Evolutionary conservation across 768 basidiomycete species (phyloP).

Genomic region (Suillus variegatus): DNA sequence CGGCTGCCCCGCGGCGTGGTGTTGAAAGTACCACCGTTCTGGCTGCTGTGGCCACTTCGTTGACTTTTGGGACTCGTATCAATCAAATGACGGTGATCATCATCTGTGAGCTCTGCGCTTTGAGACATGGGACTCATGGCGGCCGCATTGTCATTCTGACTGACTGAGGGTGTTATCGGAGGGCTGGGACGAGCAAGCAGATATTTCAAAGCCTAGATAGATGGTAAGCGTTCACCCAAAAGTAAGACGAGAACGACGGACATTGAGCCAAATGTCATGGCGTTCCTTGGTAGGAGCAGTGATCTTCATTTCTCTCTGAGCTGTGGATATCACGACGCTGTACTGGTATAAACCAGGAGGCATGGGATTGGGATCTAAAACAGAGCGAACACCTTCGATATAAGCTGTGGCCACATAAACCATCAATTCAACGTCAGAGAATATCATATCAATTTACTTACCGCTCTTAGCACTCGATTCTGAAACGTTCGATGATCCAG

Average conservation of each 20-base stretch:
- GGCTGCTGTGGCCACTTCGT: conserved; percentile 62
- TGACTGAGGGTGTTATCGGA: conserved; percentile 22
- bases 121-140: conserved; percentile 53
- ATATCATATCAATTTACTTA: conserved; percentile 44
- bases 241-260: conserved; percentile 39
- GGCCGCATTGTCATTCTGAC: conserved; percentile 31
- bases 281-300: conserved; percentile 95
- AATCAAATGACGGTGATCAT: conserved; percentile 47
- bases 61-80: conserved; percentile 74
- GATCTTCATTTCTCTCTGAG: conserved; percentile 96
- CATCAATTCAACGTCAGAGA: conserved; percentile 8
- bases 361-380: conserved; percentile 95
- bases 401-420: conserved; percentile 58
- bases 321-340: conserved; percentile 90
- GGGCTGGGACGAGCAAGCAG: conserved; percentile 74
- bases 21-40: conserved; percentile 65
- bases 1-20: conserved; percentile 77
- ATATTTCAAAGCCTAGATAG: conserved; percentile 81
- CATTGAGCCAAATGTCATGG: conserved; percentile 96
- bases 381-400: conserved; percentile 87
- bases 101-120: conserved; percentile 47
- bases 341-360: conserved; percentile 92
- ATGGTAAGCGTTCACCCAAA: conserved; percentile 10
- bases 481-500: conserved; percentile 81
- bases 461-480: conserved; percentile 97